Evolutionary conservation across 805 yeast genomes (phyloP).

Genomic region (Myxozyma melibiosi): DNA sequence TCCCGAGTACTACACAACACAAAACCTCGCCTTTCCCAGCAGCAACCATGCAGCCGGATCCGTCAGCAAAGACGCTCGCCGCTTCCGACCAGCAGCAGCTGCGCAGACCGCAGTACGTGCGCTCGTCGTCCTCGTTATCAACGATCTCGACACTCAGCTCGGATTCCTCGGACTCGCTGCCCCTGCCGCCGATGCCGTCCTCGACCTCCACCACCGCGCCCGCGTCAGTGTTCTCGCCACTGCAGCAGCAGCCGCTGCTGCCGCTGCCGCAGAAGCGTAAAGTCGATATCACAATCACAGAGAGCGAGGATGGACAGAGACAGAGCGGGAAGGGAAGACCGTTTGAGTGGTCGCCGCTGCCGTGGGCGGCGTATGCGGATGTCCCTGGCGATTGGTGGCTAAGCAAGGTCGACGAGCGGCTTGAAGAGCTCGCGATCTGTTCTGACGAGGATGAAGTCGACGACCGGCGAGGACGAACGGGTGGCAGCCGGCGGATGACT

Average conservation of each 20-base stretch:
- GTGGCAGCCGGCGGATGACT: not conserved
- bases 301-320: not conserved
- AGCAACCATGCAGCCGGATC: no score
- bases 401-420: conserved; percentile 3
- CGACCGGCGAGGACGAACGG: not conserved
- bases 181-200: not conserved
- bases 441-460: not conserved
- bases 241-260: no score
- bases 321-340: conserved; percentile 8
- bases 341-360: conserved; percentile 24
- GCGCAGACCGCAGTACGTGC: not conserved
- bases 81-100: not conserved
- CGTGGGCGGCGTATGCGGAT: conserved; percentile 15
- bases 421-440: not conserved
- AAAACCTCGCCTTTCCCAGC: no score
- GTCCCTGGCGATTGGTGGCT: conserved; percentile 18
- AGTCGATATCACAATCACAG: not conserved
- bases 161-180: no score
- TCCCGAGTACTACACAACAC: no score
- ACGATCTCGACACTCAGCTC: conserved; percentile 4
- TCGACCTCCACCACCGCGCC: no score
- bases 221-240: no score
- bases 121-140: conserved; percentile 7
- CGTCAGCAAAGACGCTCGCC: no score
- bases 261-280: not conserved